Conservation (phyloP, 495 filamentous ascomycete species). For the Talaromyces nanjingensis region DNA sequence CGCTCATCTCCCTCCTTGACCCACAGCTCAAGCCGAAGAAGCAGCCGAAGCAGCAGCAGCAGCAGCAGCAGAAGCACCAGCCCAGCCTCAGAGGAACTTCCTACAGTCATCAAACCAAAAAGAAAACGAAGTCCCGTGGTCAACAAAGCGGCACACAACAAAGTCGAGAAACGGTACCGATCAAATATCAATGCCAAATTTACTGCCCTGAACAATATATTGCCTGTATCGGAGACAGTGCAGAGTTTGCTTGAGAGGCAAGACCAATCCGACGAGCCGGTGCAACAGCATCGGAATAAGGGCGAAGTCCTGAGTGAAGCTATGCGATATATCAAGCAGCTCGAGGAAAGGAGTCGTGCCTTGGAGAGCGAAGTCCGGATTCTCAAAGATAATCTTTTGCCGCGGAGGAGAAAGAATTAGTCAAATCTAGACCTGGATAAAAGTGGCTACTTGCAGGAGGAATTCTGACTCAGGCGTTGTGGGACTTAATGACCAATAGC, state of each 20-base stretch:
- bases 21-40: not conserved
- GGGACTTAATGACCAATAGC: not conserved
- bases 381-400: slow-evolving; percentile 7
- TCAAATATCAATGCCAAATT: slow-evolving; percentile 10
- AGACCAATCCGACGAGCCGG: not conserved
- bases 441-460: not conserved
- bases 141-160: slow-evolving; percentile 7
- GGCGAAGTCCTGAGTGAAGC: slow-evolving; percentile 2
- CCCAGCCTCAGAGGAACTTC: not conserved
- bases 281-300: slow-evolving; percentile 4
- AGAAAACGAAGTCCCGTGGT: not conserved
- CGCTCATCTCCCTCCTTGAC: slow-evolving; percentile 1
- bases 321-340: slow-evolving; percentile 5
- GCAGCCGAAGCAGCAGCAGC: not conserved
- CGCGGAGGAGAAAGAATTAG: not conserved
- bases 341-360: not conserved
- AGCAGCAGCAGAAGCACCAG: slow-evolving; percentile 4
- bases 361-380: slow-evolving; percentile 5
- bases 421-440: not conserved
- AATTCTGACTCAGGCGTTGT: not conserved
- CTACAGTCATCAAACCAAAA: slow-evolving; percentile 1
- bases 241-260: slow-evolving; percentile 2
- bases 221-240: not conserved
- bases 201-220: not conserved
- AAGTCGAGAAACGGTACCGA: slow-evolving; percentile 9